Evolutionary conservation across 2,329 filamentous ascomycete species (phyloP), one percentile per base, ranked within the genome.

Genomic region (Trichothecium sympodiale): DNA sequence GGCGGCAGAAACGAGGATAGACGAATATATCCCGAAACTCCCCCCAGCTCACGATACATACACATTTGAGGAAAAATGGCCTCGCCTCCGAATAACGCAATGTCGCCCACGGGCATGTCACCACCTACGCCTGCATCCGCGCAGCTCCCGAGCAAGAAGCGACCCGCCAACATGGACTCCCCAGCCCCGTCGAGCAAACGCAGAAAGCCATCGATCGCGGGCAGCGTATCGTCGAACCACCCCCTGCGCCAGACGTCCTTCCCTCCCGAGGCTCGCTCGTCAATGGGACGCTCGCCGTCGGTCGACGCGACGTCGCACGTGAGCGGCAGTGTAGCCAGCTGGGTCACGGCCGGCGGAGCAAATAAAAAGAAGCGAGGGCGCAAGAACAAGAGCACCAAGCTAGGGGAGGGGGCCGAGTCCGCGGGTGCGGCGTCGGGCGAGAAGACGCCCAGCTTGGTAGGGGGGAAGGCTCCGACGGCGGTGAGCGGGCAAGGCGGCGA

Each of bases 171-270:
- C 33, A 67, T 71, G 15, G 56, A 79, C 38, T 67, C 70, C 36
- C 60, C 66, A 8, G 65, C 65, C 26, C 60, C 65, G 31, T 61
- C 59, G 3, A 56, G 64, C 32, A 85, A 85, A 53, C 77, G 80
- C 32, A 79, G 83, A 50, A 88, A 88, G 52, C 69, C 77, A 5
- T 85, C 80, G 10, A 71, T 59, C 42, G 63, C 77, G 43, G 77
- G 77, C 4, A 61, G 67, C 17, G 57, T 67, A 8, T 74, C 73
- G 13, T 71, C 73, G 2, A 64, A 71, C 0, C 81, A 85, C 44
- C 81, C 80, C 2, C 72, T 91, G 2, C 81, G 84, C 28, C 82
- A 87, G 50, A 88, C 85, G 4, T 86, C 83, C 0, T 91, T 87
- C 51, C 81, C 83, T 0, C 82, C 83, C 17, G 79, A 74, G 36